Evolutionary conservation across 2,329 filamentous ascomycete species (phyloP).

Genomic region (Cytospora piceicola): DNA sequence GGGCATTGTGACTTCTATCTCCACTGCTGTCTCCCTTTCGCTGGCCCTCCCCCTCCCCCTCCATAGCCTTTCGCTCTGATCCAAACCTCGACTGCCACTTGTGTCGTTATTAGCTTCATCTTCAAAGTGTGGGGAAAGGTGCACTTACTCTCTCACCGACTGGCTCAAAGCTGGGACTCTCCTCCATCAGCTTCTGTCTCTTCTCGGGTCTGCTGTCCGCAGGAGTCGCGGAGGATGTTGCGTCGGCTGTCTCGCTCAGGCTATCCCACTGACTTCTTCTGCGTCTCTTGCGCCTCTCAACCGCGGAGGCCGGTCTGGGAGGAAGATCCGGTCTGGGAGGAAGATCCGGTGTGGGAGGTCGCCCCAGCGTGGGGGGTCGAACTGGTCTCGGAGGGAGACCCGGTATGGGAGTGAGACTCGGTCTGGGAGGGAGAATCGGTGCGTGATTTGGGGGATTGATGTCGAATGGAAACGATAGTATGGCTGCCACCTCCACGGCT

Average conservation of each 20-base stretch:
- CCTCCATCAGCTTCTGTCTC: background rate
- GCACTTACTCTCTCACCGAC: background rate
- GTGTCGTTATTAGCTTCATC: no score
- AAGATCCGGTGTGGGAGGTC: no score
- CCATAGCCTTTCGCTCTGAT: no score
- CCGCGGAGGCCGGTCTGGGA: background rate
- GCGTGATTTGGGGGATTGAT: no score
- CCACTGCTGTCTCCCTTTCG: no score
- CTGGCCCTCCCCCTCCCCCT: no score
- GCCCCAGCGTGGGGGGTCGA: no score
- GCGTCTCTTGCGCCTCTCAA: background rate
- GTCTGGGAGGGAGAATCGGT: background rate
- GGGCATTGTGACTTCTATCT: no score
- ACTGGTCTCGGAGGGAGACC: no score
- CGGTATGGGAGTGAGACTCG: no score
- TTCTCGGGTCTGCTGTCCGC: background rate
- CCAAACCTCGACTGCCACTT: no score
- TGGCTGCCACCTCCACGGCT: background rate
- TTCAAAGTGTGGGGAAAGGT: no score
- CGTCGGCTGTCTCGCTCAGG: background rate
- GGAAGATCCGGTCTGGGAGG: background rate
- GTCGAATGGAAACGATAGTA: background rate
- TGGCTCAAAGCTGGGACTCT: background rate
- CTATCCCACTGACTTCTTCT: background rate
- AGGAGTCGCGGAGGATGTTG: background rate